Percentiles rank a stretch among this genome's conserved stretches.
Evolutionary conservation across 2,329 filamentous ascomycete species (phyloP).

Genomic region (Fusarium fracticaudum): DNA sequence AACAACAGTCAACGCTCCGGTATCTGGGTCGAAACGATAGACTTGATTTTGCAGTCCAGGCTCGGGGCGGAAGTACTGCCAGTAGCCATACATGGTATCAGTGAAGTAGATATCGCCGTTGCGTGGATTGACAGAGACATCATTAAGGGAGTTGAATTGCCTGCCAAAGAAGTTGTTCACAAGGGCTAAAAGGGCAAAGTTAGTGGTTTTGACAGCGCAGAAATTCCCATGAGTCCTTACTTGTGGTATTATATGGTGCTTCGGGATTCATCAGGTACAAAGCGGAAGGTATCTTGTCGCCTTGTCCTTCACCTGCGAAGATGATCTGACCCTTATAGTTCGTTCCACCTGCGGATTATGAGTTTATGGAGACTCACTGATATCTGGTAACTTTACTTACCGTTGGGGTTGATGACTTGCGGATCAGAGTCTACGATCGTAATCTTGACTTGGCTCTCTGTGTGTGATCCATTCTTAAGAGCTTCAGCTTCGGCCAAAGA

Average conservation of each 20-base stretch:
- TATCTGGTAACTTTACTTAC: constrained; percentile 37
- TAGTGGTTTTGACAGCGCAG: background rate
- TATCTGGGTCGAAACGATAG: constrained; percentile 63
- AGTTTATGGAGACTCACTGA: fast-evolving
- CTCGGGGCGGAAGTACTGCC: constrained; percentile 65
- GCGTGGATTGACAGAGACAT: constrained; percentile 61
- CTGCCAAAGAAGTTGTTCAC: constrained; percentile 69
- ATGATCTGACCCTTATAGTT: constrained; percentile 61
- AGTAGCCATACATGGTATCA: constrained; percentile 67
- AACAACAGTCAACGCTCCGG: constrained; percentile 62
- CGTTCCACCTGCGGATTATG: constrained; percentile 52
- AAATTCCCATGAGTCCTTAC: constrained; percentile 36
- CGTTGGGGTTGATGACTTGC: constrained; percentile 60
- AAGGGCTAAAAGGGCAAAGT: constrained; percentile 48
- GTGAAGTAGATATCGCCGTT: constrained; percentile 73
- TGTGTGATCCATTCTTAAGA: constrained; percentile 10
- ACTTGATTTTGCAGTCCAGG: constrained; percentile 67
- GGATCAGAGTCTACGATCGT: constrained; percentile 54
- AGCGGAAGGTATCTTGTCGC: constrained; percentile 45
- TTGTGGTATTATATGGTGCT: constrained; percentile 61
- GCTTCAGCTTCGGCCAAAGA: constrained; percentile 55
- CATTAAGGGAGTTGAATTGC: constrained; percentile 69
- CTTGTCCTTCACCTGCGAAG: constrained; percentile 61
- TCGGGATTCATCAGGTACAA: constrained; percentile 42
- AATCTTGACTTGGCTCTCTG: constrained; percentile 51